Base-by-base conservation (phyloP, 257 asterid species). In the Jaltomata sinuosa region DNA sequence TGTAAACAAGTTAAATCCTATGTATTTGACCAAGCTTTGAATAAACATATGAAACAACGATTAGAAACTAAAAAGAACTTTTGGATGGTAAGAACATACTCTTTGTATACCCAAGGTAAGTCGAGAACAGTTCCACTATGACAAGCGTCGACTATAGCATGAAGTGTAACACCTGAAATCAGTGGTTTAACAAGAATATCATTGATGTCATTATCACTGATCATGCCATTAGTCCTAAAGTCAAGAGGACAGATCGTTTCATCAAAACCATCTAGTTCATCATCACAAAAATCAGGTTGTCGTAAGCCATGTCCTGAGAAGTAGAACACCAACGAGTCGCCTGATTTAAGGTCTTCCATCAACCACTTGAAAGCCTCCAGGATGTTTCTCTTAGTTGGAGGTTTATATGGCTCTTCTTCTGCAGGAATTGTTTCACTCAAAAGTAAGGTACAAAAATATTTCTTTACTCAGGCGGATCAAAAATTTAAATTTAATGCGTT, bases 41-140 rank as follows among this genome's bases (percentile, higher is more conserved):
- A 82, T 4, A 57, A 10, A 62, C 40, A 40, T 71, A 38, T 38
- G 53, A 31, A 32, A 69, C 15, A 57, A 3, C 31, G 0, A 3
- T 57, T n/a, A n/a, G 31, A 57, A 57, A 57, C 65, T n/a, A 57
- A 57, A 8, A 57, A 57, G 65, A 65, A 34, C 77, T 36, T 53
- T 50, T 59, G 64, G 85, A 74, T 8, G n/a, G 68, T 10, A 21
- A 21, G 31, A 47, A 57, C 91, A 3, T 88, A 93, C 97, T 49
- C 81, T 54, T 89, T 62, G n/a, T 86, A 94, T 7, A 91, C 91
- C n/a, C 79, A 47, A 1, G 94, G 93, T 40, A 94, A 81, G 88
- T 94, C 98, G 16, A 94, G 94, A 68, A 92, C 34, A 38, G 97
- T 94, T 85, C 98, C 98, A 84, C 97, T 94, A 88, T 93, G 96